phyloP scores from a whole-genome alignment of 306 rosid species.

The Quercus parvula region DNA sequence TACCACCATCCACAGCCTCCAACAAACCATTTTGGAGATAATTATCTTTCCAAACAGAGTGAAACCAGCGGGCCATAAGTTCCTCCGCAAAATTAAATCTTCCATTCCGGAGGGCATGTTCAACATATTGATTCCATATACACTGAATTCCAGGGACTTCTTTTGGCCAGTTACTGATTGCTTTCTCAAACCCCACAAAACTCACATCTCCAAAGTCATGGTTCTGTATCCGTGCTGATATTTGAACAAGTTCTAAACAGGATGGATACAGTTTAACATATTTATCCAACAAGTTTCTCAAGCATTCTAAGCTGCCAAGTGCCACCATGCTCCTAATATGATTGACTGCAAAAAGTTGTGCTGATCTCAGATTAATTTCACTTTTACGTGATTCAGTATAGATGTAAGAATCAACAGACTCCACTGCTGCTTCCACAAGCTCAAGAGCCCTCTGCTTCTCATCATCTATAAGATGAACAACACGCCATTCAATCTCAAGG shows the following conservation, averaged over 20 bases:
- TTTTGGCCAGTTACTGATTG: conserved; percentile 68
- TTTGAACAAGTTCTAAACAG: conserved; percentile 69
- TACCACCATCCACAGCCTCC: conserved; percentile 20
- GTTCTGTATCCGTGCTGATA: conserved; percentile 42
- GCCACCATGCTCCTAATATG: conserved; percentile 77
- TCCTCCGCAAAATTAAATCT: conserved; percentile 54
- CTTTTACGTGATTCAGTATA: conserved; percentile 45
- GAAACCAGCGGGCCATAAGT: conserved; percentile 71
- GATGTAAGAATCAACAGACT: conserved; percentile 45
- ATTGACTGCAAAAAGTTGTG: conserved; percentile 71
- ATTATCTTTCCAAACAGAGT: conserved; percentile 47
- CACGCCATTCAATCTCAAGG: conserved; percentile 75
- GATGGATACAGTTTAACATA: conserved; percentile 64
- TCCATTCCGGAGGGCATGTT: conserved; percentile 51
- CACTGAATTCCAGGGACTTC: conserved; percentile 78
- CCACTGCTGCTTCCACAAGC: conserved; percentile 62
- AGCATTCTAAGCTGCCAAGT: conserved; percentile 48
- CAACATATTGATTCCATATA: conserved; percentile 89
- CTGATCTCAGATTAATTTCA: conserved; percentile 48
- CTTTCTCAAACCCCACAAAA: conserved; percentile 69
- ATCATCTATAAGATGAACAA: conserved; percentile 41
- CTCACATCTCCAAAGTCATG: conserved; percentile 33
- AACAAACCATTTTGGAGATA: conserved; percentile 24
- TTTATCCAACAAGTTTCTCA: conserved; percentile 57
- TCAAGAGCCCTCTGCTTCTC: conserved; percentile 63